A percentile compares a stretch with the other conserved stretches of the same genome.
These are phyloP conservation scores for Neurospora cerealis DNA, from an alignment of 495 filamentous ascomycete species.

Conservation along the genomic window DNA sequence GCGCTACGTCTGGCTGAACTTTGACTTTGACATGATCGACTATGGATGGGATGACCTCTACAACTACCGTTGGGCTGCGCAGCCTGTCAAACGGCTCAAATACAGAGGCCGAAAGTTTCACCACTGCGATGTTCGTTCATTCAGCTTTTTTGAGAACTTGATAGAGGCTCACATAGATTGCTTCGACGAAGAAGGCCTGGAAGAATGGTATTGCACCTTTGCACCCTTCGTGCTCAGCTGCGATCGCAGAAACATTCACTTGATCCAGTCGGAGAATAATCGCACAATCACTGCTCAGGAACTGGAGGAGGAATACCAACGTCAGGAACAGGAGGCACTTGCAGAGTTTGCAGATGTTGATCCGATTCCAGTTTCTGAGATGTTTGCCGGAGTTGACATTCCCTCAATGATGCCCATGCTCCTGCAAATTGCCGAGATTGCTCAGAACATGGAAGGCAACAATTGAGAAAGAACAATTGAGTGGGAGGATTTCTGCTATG, in stretches of 20 bases:
- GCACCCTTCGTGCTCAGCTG: neutral
- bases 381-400: neutral
- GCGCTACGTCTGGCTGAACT: neutral
- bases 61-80: neutral
- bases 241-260: neutral
- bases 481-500: neutral
- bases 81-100: neutral
- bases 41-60: neutral
- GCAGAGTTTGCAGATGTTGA: neutral
- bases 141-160: neutral
- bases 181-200: neutral
- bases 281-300: neutral
- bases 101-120: neutral
- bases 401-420: neutral
- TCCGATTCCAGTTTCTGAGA: neutral
- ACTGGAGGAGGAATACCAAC: neutral
- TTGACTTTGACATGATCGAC: neutral
- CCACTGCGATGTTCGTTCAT: accelerated
- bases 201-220: neutral
- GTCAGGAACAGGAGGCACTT: neutral
- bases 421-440: neutral
- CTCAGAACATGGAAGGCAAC: neutral
- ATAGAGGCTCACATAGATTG: neutral
- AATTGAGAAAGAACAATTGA: neutral
- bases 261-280: neutral